Evolutionary conservation across 371 early-diverging fungal genomes (phyloP).

Genomic region (Blyttiomyces sp.): DNA sequence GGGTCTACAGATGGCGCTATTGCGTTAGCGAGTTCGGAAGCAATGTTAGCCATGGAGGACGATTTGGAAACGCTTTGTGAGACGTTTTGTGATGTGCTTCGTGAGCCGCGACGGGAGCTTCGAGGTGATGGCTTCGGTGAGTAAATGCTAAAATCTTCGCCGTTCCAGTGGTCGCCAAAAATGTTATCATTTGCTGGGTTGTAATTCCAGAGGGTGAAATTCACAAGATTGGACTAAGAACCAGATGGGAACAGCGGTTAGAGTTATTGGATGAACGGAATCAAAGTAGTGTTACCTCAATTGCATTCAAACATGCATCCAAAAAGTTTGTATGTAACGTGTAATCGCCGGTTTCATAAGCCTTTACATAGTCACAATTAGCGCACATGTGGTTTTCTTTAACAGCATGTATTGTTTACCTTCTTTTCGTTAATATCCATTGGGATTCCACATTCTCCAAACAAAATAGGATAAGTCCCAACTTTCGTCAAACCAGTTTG

Average conservation of each 20-base stretch:
- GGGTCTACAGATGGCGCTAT: too few relatives aligned
- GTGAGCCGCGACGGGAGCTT: too few relatives aligned
- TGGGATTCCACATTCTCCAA: constrained; percentile 85
- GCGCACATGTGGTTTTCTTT: background rate
- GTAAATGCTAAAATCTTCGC: constrained; percentile 81
- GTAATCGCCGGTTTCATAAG: constrained; percentile 69
- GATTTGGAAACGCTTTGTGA: too few relatives aligned
- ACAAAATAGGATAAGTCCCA: constrained; percentile 61
- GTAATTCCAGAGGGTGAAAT: constrained; percentile 84
- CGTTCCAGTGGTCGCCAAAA: constrained; percentile 80
- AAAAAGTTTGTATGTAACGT: constrained; percentile 64
- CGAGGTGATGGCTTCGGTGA: constrained; percentile 39
- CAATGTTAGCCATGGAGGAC: too few relatives aligned
- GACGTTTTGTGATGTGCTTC: too few relatives aligned
- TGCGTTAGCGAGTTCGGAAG: too few relatives aligned
- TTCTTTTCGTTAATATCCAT: constrained; percentile 74
- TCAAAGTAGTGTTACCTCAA: constrained; percentile 48
- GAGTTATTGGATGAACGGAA: background rate
- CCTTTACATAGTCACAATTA: constrained; percentile 22
- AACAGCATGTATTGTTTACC: constrained; percentile 1
- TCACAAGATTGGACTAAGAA: constrained; percentile 55
- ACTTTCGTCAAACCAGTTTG: constrained; percentile 56
- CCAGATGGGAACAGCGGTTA: background rate
- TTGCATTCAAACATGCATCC: constrained; percentile 67
- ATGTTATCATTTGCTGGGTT: constrained; percentile 71